Conservation (phyloP, 768 basidiomycete species). For the Leccinum longicurvipes region DNA sequence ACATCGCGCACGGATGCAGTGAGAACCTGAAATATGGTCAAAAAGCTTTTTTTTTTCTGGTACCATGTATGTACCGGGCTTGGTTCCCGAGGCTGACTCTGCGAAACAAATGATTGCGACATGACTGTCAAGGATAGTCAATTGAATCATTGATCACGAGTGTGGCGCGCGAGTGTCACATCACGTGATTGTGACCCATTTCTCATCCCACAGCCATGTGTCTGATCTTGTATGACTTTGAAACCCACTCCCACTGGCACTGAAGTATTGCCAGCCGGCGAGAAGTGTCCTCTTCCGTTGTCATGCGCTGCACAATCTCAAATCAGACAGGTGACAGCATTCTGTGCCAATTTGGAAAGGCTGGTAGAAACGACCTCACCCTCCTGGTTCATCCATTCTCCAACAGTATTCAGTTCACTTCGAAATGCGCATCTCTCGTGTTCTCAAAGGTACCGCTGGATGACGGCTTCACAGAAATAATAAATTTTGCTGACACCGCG, state of each 20-base stretch:
- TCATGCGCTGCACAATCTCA: conserved; percentile 31
- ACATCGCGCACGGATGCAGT: conserved; percentile 77
- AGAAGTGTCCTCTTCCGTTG: not conserved
- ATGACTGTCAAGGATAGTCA: conserved; percentile 2
- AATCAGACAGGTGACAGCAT: conserved; percentile 36
- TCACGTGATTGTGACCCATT: conserved; percentile 13
- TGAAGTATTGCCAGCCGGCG: no score
- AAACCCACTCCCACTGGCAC: no score
- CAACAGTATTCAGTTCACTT: conserved; percentile 19
- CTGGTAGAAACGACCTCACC: not conserved
- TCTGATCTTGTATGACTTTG: no score
- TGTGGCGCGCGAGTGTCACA: not conserved
- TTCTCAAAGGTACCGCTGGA: conserved; percentile 15
- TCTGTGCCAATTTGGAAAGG: conserved; percentile 14
- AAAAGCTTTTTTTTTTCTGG: not conserved
- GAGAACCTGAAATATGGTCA: conserved; percentile 43
- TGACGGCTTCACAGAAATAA: conserved; percentile 20
- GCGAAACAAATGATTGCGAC: conserved; percentile 18
- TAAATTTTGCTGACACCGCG: conserved; percentile 1
- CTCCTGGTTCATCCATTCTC: conserved; percentile 25
- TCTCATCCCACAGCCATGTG: no score
- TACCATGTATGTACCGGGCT: conserved; percentile 19
- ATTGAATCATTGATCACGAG: no score
- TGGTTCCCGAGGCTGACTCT: conserved; percentile 20
- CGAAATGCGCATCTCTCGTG: conserved; percentile 14